phyloP scores from a whole-genome alignment of 2,329 filamentous ascomycete species.

The Venturia carpophila region DNA sequence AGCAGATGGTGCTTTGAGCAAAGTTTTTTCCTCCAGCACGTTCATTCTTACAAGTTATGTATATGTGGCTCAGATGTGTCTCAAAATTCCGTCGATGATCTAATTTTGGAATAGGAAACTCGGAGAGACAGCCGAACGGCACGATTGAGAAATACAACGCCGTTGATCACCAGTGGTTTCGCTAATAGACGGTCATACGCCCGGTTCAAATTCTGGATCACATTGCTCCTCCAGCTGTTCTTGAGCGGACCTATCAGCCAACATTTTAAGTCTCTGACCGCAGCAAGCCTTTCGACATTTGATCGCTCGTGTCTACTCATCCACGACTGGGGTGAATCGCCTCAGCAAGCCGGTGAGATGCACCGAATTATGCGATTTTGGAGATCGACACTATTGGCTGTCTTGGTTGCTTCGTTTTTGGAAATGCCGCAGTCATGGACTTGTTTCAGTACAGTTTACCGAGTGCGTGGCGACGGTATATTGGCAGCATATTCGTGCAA shows the following conservation, averaged over 20 bases:
- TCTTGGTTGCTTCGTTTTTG: neutral
- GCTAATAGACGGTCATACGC: neutral
- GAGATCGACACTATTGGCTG: neutral
- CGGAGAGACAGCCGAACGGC: neutral
- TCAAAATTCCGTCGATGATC: neutral
- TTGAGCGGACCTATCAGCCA: neutral
- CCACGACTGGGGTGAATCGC: neutral
- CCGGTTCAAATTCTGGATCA: neutral
- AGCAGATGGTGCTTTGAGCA: neutral
- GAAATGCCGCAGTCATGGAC: neutral
- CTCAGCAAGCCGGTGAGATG: neutral
- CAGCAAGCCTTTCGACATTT: neutral
- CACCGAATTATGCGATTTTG: neutral
- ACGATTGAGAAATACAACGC: neutral
- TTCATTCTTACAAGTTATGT: neutral
- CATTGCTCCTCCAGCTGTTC: neutral
- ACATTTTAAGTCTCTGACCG: neutral
- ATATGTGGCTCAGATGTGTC: neutral
- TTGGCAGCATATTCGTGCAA: neutral
- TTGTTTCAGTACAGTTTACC: neutral
- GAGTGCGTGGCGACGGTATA: neutral
- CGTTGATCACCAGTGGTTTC: neutral
- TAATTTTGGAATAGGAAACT: neutral
- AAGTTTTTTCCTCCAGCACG: neutral
- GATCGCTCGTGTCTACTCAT: neutral